A percentile compares a stretch with the other conserved stretches of the same genome.
These are phyloP conservation scores for Ophiognomonia clavigignenti-juglandacearum DNA, from an alignment of 2,329 filamentous ascomycete species.

Conservation along the genomic window DNA sequence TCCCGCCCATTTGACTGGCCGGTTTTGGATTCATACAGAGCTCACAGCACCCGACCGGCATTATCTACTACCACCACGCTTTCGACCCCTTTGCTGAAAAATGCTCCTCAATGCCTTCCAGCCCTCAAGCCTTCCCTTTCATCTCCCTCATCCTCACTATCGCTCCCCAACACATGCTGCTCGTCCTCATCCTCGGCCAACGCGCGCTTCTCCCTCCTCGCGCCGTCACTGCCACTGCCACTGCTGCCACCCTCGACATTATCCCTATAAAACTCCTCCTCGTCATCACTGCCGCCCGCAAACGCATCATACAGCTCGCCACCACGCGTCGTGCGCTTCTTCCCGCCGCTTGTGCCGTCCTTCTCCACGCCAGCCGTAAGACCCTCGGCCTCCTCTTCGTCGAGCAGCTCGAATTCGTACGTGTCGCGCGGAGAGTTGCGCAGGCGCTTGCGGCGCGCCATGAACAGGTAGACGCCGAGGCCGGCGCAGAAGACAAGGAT, in stretches of 20 bases:
- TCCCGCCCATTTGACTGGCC: no score
- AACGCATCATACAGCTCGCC: constrained; percentile 97
- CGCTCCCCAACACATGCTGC: constrained; percentile 47
- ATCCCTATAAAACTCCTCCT: constrained; percentile 37
- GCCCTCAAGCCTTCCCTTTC: constrained; percentile 23
- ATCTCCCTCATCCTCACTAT: constrained; percentile 36
- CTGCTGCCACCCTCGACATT: constrained; percentile 14
- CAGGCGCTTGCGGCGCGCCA: constrained; percentile 72
- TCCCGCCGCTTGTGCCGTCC: constrained; percentile 30
- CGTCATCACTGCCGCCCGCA: constrained; percentile 76
- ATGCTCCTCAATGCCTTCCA: constrained; percentile 12
- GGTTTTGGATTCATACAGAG: no score
- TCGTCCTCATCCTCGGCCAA: constrained; percentile 28
- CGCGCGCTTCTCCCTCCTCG: constrained; percentile 25
- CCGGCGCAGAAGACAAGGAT: constrained; percentile 80
- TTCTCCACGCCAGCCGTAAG: constrained; percentile 31
- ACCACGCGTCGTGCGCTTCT: constrained; percentile 56
- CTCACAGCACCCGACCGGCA: no score
- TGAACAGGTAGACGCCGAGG: constrained; percentile 75
- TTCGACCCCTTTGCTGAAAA: background rate
- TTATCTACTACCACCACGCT: background rate
- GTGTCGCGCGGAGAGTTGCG: constrained; percentile 71
- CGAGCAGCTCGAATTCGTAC: constrained; percentile 92
- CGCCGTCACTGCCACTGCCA: constrained; percentile 20
- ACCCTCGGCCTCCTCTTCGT: constrained; percentile 68